Conservation (phyloP, 2,329 filamentous ascomycete species). For the Pestalotiopsis sp. region DNA sequence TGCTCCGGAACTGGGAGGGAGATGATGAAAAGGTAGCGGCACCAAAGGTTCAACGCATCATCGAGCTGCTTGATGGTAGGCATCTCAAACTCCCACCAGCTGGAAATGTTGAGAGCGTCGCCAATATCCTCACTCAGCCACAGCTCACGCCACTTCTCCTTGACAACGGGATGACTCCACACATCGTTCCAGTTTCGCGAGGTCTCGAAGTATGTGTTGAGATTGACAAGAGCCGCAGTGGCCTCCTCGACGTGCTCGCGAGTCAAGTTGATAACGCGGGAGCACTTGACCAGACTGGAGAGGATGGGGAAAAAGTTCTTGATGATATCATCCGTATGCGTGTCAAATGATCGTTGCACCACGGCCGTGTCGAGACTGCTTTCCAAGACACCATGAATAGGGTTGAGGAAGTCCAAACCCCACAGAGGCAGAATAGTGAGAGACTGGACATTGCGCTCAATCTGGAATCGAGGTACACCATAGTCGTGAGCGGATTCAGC, state of each 20-base stretch:
- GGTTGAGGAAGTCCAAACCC: slow-evolving; percentile 8
- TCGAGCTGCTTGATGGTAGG: slow-evolving; percentile 8
- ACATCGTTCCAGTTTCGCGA: slow-evolving; percentile 9
- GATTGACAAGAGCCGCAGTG: background rate
- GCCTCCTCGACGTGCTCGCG: slow-evolving; percentile 7
- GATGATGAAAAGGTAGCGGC: slow-evolving; percentile 6
- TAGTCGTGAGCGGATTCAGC: slow-evolving; percentile 8
- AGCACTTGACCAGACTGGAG: background rate
- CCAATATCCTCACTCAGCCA: background rate
- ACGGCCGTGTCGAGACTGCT: slow-evolving; percentile 4
- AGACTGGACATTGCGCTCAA: slow-evolving; percentile 10
- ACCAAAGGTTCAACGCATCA: slow-evolving; percentile 7
- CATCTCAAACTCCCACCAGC: slow-evolving; percentile 8
- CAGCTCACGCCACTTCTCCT: slow-evolving; percentile 4
- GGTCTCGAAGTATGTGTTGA: slow-evolving; percentile 8
- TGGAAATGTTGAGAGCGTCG: slow-evolving; percentile 1
- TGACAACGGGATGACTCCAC: slow-evolving; percentile 1
- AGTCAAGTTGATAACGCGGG: background rate
- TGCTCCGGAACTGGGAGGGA: slow-evolving; percentile 3
- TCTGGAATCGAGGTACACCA: slow-evolving; percentile 7
- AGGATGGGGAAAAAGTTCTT: slow-evolving; percentile 5
- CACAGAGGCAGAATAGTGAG: slow-evolving; percentile 6
- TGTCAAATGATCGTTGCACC: background rate
- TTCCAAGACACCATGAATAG: slow-evolving; percentile 1
- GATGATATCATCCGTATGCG: background rate